Evolutionary conservation across 768 basidiomycete species (phyloP).

Genomic region (Trametes maxima): DNA sequence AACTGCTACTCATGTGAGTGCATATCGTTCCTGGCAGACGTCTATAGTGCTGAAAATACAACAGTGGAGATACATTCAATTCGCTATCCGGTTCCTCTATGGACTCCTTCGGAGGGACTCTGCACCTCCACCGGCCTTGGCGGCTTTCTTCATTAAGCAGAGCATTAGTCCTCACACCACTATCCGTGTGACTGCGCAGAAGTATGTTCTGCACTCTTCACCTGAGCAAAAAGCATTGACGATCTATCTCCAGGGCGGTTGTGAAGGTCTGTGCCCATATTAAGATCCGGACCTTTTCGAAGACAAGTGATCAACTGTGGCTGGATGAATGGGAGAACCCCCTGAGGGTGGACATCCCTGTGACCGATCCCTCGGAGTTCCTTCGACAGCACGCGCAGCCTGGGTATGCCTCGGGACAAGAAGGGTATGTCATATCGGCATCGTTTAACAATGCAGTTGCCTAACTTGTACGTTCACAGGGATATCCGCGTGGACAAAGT

Average conservation of each 20-base stretch:
- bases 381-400: slow-evolving; percentile 43
- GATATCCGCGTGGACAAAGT: slow-evolving; percentile 72
- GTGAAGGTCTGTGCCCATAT: slow-evolving; percentile 67
- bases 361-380: slow-evolving; percentile 54
- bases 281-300: slow-evolving; percentile 76
- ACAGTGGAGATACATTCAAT: slow-evolving; percentile 86
- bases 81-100: slow-evolving; percentile 61
- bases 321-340: slow-evolving; percentile 72
- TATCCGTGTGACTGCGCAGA: slow-evolving; percentile 65
- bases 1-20: slow-evolving; percentile 73
- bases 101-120: slow-evolving; percentile 67
- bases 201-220: slow-evolving; percentile 40
- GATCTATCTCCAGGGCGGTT: slow-evolving; percentile 53
- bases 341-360: slow-evolving; percentile 45
- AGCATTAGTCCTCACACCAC: slow-evolving; percentile 71
- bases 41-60: slow-evolving; percentile 4
- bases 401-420: slow-evolving; percentile 18
- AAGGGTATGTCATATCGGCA: slow-evolving; percentile 13
- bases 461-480: slow-evolving; percentile 25
- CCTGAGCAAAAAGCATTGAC: slow-evolving; percentile 1
- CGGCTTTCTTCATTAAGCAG: slow-evolving; percentile 65
- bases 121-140: slow-evolving; percentile 52
- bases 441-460: slow-evolving; percentile 7
- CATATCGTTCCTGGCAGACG: slow-evolving; percentile 11
- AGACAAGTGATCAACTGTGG: slow-evolving; percentile 69